Percentiles rank a stretch among this genome's conserved stretches.
Evolutionary conservation across 1,139 yeast genomes (phyloP).

Genomic region (Suhomyces bolitotheri): DNA sequence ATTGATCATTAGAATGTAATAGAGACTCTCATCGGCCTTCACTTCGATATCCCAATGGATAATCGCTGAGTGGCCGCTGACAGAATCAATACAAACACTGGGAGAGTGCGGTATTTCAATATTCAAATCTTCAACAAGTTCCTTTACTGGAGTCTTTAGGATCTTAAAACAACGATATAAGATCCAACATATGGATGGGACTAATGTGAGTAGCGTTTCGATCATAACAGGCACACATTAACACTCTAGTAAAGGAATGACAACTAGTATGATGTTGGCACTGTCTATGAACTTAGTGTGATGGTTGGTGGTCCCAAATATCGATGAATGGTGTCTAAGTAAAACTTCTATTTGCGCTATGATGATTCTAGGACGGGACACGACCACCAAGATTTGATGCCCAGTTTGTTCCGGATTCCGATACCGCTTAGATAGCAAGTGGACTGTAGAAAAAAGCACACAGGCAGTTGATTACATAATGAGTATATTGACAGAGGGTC

Average conservation of each 20-base stretch:
- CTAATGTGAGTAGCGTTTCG: constrained; percentile 42
- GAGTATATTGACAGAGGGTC: too few relatives aligned
- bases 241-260: too few relatives aligned
- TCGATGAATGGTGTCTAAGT: too few relatives aligned
- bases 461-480: too few relatives aligned
- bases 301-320: neutral
- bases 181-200: constrained; percentile 47
- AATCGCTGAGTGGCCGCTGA: constrained; percentile 31
- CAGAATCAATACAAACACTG: constrained; percentile 40
- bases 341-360: constrained; percentile 1
- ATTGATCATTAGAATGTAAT: constrained; percentile 39
- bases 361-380: neutral
- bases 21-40: constrained; percentile 34
- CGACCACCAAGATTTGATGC: neutral
- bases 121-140: constrained; percentile 36
- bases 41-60: constrained; percentile 47
- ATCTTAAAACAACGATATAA: constrained; percentile 40
- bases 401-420: neutral
- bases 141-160: constrained; percentile 40
- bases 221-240: constrained; percentile 27
- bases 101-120: constrained; percentile 48
- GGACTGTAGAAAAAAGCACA: too few relatives aligned
- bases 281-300: neutral
- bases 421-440: too few relatives aligned
- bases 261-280: neutral